phyloP scores from a whole-genome alignment of 2,329 filamentous ascomycete species.

The Neopestalotiopsis sp. region DNA sequence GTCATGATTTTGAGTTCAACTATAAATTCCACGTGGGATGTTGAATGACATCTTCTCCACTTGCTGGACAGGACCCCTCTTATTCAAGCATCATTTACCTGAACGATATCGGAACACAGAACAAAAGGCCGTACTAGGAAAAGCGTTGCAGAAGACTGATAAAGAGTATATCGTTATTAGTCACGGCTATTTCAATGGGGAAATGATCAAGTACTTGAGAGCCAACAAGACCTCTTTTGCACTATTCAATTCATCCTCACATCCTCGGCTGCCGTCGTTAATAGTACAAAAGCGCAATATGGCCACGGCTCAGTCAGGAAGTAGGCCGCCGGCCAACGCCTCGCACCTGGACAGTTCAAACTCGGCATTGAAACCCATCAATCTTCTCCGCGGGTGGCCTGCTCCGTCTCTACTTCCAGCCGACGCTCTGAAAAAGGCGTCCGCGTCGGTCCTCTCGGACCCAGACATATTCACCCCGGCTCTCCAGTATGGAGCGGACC shows the following conservation, averaged over 20 bases:
- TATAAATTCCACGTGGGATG: background rate
- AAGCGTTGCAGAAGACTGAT: background rate
- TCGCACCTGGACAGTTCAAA: background rate
- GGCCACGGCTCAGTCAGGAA: background rate
- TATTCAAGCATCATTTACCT: background rate
- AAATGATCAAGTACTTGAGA: background rate
- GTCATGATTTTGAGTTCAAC: constrained; percentile 7
- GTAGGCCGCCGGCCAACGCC: background rate
- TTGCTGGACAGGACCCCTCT: background rate
- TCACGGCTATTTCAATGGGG: background rate
- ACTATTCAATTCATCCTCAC: background rate
- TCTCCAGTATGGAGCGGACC: constrained; percentile 82
- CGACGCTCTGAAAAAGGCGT: constrained; percentile 63
- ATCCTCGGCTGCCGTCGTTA: background rate
- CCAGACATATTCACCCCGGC: constrained; percentile 63
- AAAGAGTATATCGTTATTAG: background rate
- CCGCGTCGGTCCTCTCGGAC: constrained; percentile 65
- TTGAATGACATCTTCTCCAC: background rate
- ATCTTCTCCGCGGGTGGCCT: constrained; percentile 74
- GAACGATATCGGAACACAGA: background rate
- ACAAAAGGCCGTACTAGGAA: background rate
- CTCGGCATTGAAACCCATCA: constrained; percentile 51
- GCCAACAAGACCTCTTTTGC: no score
- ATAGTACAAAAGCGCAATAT: background rate
- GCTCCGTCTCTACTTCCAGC: constrained; percentile 68